Evolutionary conservation across 139 green algal genomes (phyloP).

Genomic region (Volvox africanus): DNA sequence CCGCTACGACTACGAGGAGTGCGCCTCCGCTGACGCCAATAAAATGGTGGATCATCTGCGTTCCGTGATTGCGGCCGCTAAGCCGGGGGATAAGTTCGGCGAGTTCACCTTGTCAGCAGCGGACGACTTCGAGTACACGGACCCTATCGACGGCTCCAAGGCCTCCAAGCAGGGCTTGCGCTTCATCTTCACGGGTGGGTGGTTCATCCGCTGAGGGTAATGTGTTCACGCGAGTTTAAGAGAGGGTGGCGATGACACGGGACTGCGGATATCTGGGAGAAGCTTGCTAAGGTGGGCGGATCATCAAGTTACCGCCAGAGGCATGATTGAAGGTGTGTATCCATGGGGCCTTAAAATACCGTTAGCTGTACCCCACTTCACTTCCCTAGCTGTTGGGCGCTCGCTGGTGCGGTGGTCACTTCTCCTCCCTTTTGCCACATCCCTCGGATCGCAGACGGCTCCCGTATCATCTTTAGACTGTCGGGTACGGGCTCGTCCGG

Average conservation of each 20-base stretch:
- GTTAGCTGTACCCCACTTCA: not conserved
- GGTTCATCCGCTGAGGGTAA: too few relatives aligned
- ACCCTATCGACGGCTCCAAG: constrained; percentile 95
- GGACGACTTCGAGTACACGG: constrained; percentile 98
- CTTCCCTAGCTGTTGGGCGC: not conserved
- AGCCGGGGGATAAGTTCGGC: constrained; percentile 81
- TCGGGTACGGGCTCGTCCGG: constrained; percentile 92
- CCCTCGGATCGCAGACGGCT: constrained; percentile 78
- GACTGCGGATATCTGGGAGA: too few relatives aligned
- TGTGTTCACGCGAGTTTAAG: too few relatives aligned
- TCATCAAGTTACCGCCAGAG: too few relatives aligned
- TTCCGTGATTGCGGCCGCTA: constrained; percentile 68
- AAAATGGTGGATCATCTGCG: constrained; percentile 91
- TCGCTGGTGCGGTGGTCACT: not conserved
- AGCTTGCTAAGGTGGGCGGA: too few relatives aligned
- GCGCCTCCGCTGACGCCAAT: constrained; percentile 81
- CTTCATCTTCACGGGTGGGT: constrained; percentile 89
- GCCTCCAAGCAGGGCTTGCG: constrained; percentile 95
- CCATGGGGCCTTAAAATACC: not conserved
- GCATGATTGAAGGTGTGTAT: too few relatives aligned
- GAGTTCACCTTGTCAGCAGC: constrained; percentile 86
- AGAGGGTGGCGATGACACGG: not conserved
- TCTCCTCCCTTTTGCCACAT: not conserved
- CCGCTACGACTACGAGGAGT: constrained; percentile 97
- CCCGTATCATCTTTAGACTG: constrained; percentile 96